Evolutionary conservation across 2,329 filamentous ascomycete genomes (phyloP), one percentile per base, ranked within the genome.

Genomic region (Fusarium annulatum): DNA sequence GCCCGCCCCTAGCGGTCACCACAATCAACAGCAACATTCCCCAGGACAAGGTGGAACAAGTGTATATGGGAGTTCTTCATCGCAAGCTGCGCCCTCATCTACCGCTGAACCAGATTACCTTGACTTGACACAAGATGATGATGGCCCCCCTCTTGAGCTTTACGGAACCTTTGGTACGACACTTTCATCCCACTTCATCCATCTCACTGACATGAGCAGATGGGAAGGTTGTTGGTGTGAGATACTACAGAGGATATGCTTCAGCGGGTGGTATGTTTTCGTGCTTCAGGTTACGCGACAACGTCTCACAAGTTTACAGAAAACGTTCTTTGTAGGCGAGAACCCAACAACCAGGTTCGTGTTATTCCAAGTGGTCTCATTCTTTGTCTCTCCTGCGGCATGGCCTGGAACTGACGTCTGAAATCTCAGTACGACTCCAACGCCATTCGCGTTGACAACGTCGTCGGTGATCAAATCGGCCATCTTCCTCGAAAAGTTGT

Each of bases 391-490:
- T 23, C 34, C 36, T 36, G 58, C 58, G 9, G 34, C n/a, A 46
- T 46, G 53, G 36, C 19, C 57, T 64, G 39, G 19, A 15, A 51
- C 28, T 59, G 28, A 52, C 45, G 23, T 64, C 59, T 66, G 34
- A 72, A 49, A 53, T 38, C 23, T 38, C 26, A 85, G 74, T 93
- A 92, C 78, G 93, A 96, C 78, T 71, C 75, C 10, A 96, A 96
- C 82, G 94, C 94, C 0, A 94, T 97, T 64, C 89, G 90, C 9
- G 89, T 97, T 3, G 87, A 93, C 76, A 97, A 96, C 80, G 93
- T 95, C 19, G 88, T 93, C 78, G 88, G 90, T 21, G 80, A 82
- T 12, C 94, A 97, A 77, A 93, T 97, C 75, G 94, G 94, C 2
- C 94, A 97, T 81, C 85, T 97, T 45, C 92, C 93, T 11, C 86